Evolutionary conservation across 2,329 filamentous ascomycete genomes (phyloP).

Genomic region (Pseudogymnoascus sp.): DNA sequence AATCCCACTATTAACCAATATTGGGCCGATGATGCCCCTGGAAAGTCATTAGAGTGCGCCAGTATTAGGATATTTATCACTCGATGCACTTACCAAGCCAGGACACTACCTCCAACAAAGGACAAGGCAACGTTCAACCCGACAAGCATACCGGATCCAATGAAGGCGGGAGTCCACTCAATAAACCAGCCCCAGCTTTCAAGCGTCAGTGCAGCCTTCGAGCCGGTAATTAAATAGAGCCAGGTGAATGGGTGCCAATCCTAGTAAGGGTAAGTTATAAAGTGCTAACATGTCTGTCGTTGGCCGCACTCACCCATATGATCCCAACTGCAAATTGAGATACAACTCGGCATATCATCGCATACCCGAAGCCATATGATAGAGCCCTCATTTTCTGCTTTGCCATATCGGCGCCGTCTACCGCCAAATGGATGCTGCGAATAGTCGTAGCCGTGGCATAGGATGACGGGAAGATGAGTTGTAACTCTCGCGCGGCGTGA

Average conservation of each 20-base stretch:
- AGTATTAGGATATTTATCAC: too few relatives aligned
- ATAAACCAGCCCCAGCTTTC: slow-evolving; percentile 41
- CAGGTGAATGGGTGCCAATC: slow-evolving; percentile 18
- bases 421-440: slow-evolving; percentile 36
- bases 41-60: not conserved
- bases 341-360: slow-evolving; percentile 36
- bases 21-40: slow-evolving; percentile 10
- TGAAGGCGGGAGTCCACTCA: slow-evolving; percentile 26
- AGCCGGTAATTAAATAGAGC: slow-evolving; percentile 22
- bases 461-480: slow-evolving; percentile 37
- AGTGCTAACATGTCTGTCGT: not conserved
- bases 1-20: not conserved
- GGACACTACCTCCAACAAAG: slow-evolving; percentile 2
- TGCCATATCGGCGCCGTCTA: slow-evolving; percentile 35
- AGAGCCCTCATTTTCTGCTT: slow-evolving; percentile 37
- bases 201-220: slow-evolving; percentile 23
- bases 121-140: slow-evolving; percentile 6
- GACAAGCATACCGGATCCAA: slow-evolving; percentile 11
- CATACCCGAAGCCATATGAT: slow-evolving; percentile 31
- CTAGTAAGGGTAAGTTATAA: not conserved
- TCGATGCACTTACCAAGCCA: not conserved
- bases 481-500: slow-evolving; percentile 28
- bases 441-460: slow-evolving; percentile 41
- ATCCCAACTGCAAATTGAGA: slow-evolving; percentile 38
- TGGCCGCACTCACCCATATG: slow-evolving; percentile 31